Conservation (phyloP, 116 monocot genomes). For the Cymodocea nodosa region DNA sequence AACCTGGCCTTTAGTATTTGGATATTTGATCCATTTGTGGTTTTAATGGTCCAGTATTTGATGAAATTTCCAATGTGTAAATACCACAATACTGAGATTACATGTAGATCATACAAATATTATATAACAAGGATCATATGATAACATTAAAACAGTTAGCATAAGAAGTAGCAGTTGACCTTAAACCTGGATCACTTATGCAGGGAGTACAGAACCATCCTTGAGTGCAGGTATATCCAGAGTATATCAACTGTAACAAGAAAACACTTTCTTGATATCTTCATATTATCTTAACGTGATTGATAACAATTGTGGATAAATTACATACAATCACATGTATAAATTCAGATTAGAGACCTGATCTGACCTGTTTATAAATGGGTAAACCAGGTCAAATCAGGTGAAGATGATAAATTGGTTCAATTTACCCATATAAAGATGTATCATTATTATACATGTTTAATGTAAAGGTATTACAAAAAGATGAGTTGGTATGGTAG, state of each 20-base stretch:
- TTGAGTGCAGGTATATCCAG: slow-evolving; percentile 89
- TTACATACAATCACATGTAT: background rate
- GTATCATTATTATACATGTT: no score
- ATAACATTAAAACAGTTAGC: background rate
- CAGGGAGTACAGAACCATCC: slow-evolving; percentile 96
- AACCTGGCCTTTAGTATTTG: no score
- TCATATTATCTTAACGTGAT: background rate
- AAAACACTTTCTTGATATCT: background rate
- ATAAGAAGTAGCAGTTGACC: slow-evolving; percentile 23
- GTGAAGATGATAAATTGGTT: no score
- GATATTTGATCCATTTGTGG: no score
- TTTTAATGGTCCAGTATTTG: no score
- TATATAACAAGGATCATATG: background rate
- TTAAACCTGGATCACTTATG: slow-evolving; percentile 56
- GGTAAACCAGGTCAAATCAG: no score
- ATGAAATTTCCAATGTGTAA: no score
- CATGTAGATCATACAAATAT: background rate
- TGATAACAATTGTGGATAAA: background rate
- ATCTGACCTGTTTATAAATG: no score
- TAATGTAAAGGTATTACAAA: no score
- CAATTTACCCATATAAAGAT: no score
- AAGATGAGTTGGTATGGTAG: no score
- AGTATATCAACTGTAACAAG: slow-evolving; percentile 69
- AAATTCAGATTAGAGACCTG: background rate
- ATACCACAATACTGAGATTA: background rate